Evolutionary conservation across 2,329 filamentous ascomycete species (phyloP).

Genomic region (Cladosporium colombiae): DNA sequence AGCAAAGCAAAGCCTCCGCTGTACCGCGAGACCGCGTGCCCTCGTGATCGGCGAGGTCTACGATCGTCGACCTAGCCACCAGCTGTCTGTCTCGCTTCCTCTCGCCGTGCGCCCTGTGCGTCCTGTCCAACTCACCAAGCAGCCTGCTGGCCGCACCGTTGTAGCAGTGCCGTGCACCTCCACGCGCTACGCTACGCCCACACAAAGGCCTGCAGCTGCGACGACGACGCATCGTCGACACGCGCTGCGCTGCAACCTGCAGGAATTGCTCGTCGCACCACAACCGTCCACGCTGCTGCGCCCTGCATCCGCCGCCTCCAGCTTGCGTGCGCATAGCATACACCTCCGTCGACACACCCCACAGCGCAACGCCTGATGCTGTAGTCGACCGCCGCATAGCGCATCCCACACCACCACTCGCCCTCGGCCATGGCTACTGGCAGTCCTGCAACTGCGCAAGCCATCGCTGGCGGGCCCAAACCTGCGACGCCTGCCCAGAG

Average conservation of each 20-base stretch:
- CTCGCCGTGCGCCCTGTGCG: constrained; percentile 14
- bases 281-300: constrained; percentile 15
- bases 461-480: constrained; percentile 46
- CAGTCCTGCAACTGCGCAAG: constrained; percentile 43
- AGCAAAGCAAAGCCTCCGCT: not conserved
- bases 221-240: constrained; percentile 14
- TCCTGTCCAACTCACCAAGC: constrained; percentile 6
- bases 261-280: constrained; percentile 9
- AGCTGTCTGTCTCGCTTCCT: constrained; percentile 16
- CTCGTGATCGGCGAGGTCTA: constrained; percentile 16
- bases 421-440: constrained; percentile 42
- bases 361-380: constrained; percentile 26
- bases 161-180: constrained; percentile 16
- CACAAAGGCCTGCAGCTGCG: constrained; percentile 18
- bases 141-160: constrained; percentile 12
- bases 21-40: not conserved
- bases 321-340: constrained; percentile 12
- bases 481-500: constrained; percentile 50
- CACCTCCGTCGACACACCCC: constrained; percentile 13
- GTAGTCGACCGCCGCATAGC: constrained; percentile 25
- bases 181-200: constrained; percentile 17
- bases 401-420: constrained; percentile 21
- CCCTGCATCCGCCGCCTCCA: constrained; percentile 21
- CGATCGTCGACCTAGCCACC: constrained; percentile 7
- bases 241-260: constrained; percentile 6